Conservation (phyloP, 805 yeast species). For the Wickerhamiella siamensis region DNA sequence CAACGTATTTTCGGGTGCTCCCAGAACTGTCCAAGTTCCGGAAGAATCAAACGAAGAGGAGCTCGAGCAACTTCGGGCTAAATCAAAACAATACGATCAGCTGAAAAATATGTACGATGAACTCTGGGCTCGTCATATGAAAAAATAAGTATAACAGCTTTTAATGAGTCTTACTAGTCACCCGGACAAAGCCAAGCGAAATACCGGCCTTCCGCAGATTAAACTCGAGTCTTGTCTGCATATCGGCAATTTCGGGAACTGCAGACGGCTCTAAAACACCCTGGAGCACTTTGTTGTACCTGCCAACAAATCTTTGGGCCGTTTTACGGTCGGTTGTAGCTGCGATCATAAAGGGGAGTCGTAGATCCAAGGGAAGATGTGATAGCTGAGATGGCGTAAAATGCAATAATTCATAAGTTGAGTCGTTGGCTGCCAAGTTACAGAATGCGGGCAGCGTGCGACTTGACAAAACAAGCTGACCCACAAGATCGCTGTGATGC, state of each 20-base stretch:
- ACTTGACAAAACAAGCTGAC: conserved; percentile 6
- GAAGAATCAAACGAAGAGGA: neutral
- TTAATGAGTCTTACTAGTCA: neutral
- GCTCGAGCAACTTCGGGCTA: conserved; percentile 3
- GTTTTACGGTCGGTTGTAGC: neutral
- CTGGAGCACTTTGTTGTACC: neutral
- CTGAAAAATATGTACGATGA: conserved; percentile 19
- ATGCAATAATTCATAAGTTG: conserved; percentile 8
- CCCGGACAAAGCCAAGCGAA: neutral
- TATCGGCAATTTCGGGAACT: neutral
- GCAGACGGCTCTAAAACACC: neutral
- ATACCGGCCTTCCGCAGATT: conserved; percentile 1
- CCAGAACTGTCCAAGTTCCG: neutral
- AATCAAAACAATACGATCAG: conserved; percentile 10
- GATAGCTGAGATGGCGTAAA: conserved; percentile 5
- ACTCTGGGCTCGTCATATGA: conserved; percentile 15
- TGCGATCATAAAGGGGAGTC: neutral
- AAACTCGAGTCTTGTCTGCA: neutral
- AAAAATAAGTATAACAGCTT: neutral
- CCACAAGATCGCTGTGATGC: conserved; percentile 7
- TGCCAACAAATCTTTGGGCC: neutral
- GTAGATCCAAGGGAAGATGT: conserved; percentile 5
- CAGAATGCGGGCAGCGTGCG: conserved; percentile 10
- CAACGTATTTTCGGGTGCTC: neutral
- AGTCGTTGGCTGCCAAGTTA: conserved; percentile 9